Evolutionary conservation across 2,329 filamentous ascomycete species (phyloP).

Genomic region (Penicillium janthinellum): DNA sequence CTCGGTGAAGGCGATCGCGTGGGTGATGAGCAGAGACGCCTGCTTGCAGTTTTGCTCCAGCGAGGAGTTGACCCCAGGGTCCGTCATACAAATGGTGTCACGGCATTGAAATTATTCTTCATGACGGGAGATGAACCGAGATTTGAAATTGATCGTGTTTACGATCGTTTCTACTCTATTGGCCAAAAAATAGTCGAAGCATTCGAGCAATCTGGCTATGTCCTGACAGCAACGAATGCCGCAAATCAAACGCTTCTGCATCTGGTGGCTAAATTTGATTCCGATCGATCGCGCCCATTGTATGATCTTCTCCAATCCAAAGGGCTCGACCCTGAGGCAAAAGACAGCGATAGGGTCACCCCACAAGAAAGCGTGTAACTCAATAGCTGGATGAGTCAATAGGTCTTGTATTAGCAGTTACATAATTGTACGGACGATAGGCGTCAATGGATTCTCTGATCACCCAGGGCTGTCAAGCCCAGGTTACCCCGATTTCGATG

Average conservation of each 20-base stretch:
- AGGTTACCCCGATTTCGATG: too few relatives aligned
- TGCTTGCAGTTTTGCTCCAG: constrained; percentile 2
- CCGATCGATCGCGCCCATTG: neutral
- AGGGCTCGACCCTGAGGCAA: neutral
- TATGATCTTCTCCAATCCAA: constrained; percentile 1
- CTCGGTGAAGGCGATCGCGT: constrained; percentile 3
- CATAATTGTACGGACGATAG: too few relatives aligned
- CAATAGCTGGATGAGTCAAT: too few relatives aligned
- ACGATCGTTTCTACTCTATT: constrained; percentile 2
- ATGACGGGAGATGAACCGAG: neutral
- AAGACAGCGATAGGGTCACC: neutral
- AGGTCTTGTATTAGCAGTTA: too few relatives aligned
- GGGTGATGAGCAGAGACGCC: constrained; percentile 3
- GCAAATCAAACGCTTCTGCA: constrained; percentile 3
- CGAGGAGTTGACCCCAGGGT: constrained; percentile 1
- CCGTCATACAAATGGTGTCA: neutral
- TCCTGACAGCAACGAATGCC: neutral
- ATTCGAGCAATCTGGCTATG: constrained; percentile 2
- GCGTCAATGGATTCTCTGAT: too few relatives aligned
- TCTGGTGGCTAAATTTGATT: constrained; percentile 3
- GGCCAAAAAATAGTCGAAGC: neutral
- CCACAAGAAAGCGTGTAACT: too few relatives aligned
- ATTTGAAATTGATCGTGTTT: neutral
- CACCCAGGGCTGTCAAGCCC: too few relatives aligned
- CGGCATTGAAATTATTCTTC: neutral